Evolutionary conservation across 768 basidiomycete genomes (phyloP), one percentile per base, ranked within the genome.

Genomic region (Xerocomus brunneocitrinus): DNA sequence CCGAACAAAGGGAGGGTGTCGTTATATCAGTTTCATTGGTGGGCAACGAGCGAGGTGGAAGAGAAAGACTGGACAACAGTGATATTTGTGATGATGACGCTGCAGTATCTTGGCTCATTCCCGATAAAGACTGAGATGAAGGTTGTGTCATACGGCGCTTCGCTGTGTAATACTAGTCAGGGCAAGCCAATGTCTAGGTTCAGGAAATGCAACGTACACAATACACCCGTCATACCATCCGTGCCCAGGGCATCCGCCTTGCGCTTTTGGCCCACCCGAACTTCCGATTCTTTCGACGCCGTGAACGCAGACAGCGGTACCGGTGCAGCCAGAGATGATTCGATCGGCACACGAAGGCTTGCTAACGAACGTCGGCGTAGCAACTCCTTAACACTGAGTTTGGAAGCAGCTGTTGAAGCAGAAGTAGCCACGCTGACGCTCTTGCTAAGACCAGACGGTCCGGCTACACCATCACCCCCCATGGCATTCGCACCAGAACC

Each of bases 1-100:
- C 88, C 3, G 88, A 89, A 60, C 81, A 85, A 14, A 90, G 72
- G 0, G 87, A 89, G 0, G 88, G 88, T 0, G 88, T 90, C 1
- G 75, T 72, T 19, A 74, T 52, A 36, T 75, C 75, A 2, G 73
- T 72, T 47, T 73, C 76, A 13, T 68, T 71, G 22, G 59, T 60
- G 60, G 75, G 51, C 74, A 58, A 64, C 10, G 63, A 62, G 27
- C 36, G 59, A 52, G 52, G 44, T 3, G 53, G 53, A 40, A 53
- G 25, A 10, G 58, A 58, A 43, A 58, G 44, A 68, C 5, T 69
- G 58, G 52, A 65, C 54, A 30, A 69, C 64, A 7, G 62, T 54
- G 19, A 68, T 59, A 40, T 65, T n/a, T 53, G 51, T 47, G 61
- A 66, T 3, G 66, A 56, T 19, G 64, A 51, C 7, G 42, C 10